Percentiles rank a stretch among this genome's conserved stretches.
Evolutionary conservation across 148 eudicot genomes (phyloP).

Genomic region (Vaccinium darrowii): DNA sequence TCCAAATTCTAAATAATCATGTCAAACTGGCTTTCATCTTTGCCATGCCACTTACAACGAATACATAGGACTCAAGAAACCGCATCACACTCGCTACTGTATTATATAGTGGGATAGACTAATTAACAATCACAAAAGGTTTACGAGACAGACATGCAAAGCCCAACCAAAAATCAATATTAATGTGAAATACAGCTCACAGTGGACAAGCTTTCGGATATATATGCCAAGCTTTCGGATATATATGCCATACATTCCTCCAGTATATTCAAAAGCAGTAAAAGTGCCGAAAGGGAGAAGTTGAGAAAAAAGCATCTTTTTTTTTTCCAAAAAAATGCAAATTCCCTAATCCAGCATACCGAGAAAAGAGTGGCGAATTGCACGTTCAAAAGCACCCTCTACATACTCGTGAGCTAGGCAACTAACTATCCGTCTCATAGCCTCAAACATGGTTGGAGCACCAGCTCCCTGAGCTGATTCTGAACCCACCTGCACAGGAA

Average conservation of each 20-base stretch:
- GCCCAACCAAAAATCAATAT: not conserved
- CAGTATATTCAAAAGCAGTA: not conserved
- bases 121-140: not conserved
- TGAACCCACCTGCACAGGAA: constrained; percentile 77
- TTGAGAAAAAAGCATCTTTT: not conserved
- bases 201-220: not conserved
- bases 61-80: not conserved
- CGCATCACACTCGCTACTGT: not conserved
- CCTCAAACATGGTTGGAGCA: constrained; percentile 97
- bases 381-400: constrained; percentile 66
- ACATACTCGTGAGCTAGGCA: constrained; percentile 58
- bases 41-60: not conserved
- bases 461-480: constrained; percentile 95
- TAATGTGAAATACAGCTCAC: not conserved
- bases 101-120: not conserved
- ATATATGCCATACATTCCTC: not conserved
- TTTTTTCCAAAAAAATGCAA: not conserved
- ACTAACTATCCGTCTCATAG: constrained; percentile 77
- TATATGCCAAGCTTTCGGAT: not conserved
- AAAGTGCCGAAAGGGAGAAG: not conserved
- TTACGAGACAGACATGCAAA: not conserved
- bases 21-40: not conserved
- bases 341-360: constrained; percentile 37
- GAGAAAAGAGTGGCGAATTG: constrained; percentile 84
- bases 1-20: not conserved